Base-by-base conservation (phyloP, 2,329 filamentous ascomycete species). In the Xylariaceae sp. region DNA sequence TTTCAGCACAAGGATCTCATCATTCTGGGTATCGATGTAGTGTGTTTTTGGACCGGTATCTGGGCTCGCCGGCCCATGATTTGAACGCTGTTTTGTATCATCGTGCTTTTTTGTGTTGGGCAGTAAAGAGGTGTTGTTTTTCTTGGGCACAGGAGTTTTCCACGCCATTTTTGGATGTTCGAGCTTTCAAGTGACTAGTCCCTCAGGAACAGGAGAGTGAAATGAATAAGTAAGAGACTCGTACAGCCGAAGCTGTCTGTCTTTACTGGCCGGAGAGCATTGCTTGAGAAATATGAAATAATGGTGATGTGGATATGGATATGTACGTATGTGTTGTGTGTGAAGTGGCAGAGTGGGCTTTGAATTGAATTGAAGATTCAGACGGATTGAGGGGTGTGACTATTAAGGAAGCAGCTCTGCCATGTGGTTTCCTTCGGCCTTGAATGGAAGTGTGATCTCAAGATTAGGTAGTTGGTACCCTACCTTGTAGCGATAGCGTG, bases 21-120 rank as follows among this genome's bases (percentile, higher is more conserved):
- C 87, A 59, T 86, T 76, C 69, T 97, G 93, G 25, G 87, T 82
- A 68, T 94, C 86, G 54, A 83, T 80, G 69, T 96, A 95, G 61
- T 90, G 72, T 14, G 77, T 76, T 55, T 71, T 78, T 40, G 67
- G 61, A 35, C 63, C 61, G 38, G 67, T 57, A 47, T 71, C 64
- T 48, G 69, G 63, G 55, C 67, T 68, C 47, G 64, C 60, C 53
- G 69, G 65, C 55, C 69, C 70, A 54, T 78, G 70, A 50, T 73
- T 32, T 32, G 12, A 76, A 47, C 77, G 73, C 55, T 77, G 77
- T 58, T 66, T 76, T 60, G 74, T 64, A 59, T 75, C 67, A 65
- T 73, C 65, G 53, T 69, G 68, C 38, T 62, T 65, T 45, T 68
- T 69, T 53, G 64, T 60, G 53, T 57, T 63, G 54, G 56, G 57